Evolutionary conservation across 257 asterid species (phyloP).

Genomic region (Scutellaria galericulata): DNA sequence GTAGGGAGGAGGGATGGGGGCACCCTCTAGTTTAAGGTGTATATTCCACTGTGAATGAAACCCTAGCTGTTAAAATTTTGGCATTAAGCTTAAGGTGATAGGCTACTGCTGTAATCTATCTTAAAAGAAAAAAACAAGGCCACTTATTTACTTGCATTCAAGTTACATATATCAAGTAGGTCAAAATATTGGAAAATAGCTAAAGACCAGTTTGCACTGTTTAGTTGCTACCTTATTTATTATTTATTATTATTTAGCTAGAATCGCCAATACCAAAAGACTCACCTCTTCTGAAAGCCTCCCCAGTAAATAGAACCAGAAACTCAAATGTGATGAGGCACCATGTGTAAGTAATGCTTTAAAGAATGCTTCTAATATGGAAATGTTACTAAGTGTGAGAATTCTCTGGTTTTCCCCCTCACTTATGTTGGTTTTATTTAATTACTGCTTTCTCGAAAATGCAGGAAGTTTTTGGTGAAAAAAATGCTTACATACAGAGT

Average conservation of each 20-base stretch:
- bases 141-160: background rate
- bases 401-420: no score
- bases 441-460: background rate
- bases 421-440: background rate
- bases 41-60: background rate
- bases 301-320: background rate
- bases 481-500: no score
- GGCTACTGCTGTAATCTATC: background rate
- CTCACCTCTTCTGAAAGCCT: no score
- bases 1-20: no score
- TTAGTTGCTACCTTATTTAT: background rate
- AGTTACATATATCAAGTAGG: background rate
- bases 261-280: no score
- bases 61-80: background rate
- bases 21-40: background rate
- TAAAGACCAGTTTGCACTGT: background rate
- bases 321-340: background rate
- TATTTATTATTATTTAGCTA: background rate
- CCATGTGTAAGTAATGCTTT: background rate
- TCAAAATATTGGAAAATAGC: background rate
- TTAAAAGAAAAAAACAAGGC: background rate
- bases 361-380: background rate
- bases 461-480: conserved; percentile 1
- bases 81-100: background rate
- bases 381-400: background rate